Evolutionary conservation across 2,329 filamentous ascomycete species (phyloP), one percentile per base, ranked within the genome.

Genomic region (Pseudovirgaria hyperparasitica): DNA sequence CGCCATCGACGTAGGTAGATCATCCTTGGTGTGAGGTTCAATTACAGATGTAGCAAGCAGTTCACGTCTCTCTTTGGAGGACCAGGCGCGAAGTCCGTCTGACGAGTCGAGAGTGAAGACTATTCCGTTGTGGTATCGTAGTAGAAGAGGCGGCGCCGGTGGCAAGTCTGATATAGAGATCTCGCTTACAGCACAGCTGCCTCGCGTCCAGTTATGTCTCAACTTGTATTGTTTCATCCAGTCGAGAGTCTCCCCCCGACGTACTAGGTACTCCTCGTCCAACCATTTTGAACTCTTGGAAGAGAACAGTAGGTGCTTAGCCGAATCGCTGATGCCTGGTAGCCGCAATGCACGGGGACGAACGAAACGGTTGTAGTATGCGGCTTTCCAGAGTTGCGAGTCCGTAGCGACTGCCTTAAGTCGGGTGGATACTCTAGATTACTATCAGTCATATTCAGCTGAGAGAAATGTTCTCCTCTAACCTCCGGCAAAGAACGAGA

Each of bases 161-260:
- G 60, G 53, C 22, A 56, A 40, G 31, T 65, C 58, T 28, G 64
- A 58, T 14, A 84, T 67, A 23, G 74, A 65, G 16, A 94, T 70
- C 51, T 92, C 81, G 19, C 79, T 75, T 9, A 93, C 72, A 19
- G 72, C 77, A 43, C 84, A 92, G 39, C 71, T 75, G 1, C 87
- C 90, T 35, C 67, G 72, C 2, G 80, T 71, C 90, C 90, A 96
- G 55, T 96, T 96, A 48, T 93, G 80, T 23, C 82, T 70, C 26
- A 94, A 63, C 43, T 78, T 82, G 54, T 92, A 96, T 43, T 90
- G 80, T 34, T 71, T 69, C 59, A 92, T 92, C 86, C 86, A 94
- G 45, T 90, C 72, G 24, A 70, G 75, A 12, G 56, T 44, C 5
- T 47, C 52, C 9, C 62, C 62, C 32, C 57, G 55, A 29, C 54